Evolutionary conservation across 768 basidiomycete species (phyloP).

Genomic region (Boletus barrowsii): DNA sequence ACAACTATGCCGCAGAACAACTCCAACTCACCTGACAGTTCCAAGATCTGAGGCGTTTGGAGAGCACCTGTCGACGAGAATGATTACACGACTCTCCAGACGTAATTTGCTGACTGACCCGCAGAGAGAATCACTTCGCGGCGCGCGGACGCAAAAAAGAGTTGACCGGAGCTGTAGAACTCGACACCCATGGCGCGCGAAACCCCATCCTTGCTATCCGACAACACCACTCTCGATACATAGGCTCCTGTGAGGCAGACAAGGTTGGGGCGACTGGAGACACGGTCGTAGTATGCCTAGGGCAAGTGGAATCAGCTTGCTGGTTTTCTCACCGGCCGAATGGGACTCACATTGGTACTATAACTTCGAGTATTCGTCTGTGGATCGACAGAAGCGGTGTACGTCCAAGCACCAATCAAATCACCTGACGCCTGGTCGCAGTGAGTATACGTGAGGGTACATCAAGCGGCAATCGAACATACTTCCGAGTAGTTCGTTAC

Average conservation of each 20-base stretch:
- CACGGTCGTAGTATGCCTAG: slow-evolving; percentile 19
- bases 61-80: slow-evolving; percentile 20
- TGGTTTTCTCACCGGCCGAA: background rate
- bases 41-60: slow-evolving; percentile 36
- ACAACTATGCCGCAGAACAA: too few relatives aligned
- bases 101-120: slow-evolving; percentile 1
- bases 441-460: background rate
- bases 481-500: slow-evolving; percentile 2
- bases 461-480: background rate
- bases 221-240: slow-evolving; percentile 23
- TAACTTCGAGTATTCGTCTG: slow-evolving; percentile 16
- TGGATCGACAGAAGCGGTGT: slow-evolving; percentile 14
- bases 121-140: slow-evolving; percentile 22
- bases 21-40: slow-evolving; percentile 23
- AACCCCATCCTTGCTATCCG: background rate
- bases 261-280: slow-evolving; percentile 21
- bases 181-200: slow-evolving; percentile 20
- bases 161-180: slow-evolving; percentile 16
- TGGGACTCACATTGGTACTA: slow-evolving; percentile 12
- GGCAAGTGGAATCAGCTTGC: background rate
- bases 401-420: slow-evolving; percentile 16
- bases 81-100: background rate
- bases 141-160: slow-evolving; percentile 14
- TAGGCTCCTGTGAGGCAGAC: slow-evolving; percentile 23
- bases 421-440: slow-evolving; percentile 10